Evolutionary conservation across 2,329 filamentous ascomycete genomes (phyloP), one percentile per base, ranked within the genome.

Genomic region (Xylariaceae sp.): DNA sequence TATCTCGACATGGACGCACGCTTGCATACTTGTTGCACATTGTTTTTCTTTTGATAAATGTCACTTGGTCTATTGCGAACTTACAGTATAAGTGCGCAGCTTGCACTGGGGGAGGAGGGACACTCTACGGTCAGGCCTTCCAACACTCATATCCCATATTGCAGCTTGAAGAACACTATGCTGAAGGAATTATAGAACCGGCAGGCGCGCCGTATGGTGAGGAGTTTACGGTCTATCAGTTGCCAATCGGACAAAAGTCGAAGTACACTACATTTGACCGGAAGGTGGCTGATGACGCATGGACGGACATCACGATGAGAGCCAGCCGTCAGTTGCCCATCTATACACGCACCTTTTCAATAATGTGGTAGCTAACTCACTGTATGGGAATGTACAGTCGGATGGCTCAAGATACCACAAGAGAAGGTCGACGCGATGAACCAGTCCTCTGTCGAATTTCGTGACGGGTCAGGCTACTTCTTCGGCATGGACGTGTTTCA

Each of bases 401-500:
- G 33, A 7, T 36, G 33, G 33, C 33, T 36, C 33, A 36, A 36
- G 17, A 19, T 36, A 36, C 12, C 33, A 14, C 33, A 36, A 36
- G 33, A 36, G 12, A 36, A 36, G 17, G 33, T 36, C 33, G 33
- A 36, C 16, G 33, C 8, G 33, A 36, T 36, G 33, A 19, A 36
- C 33, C 33, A 36, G 33, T 19, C 33, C 7, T 36, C 33, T n/a
- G 33, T 36, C 33, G 33, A 36, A 19, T 36, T 36, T 19, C 33
- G 17, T 19, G 33, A 36, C 16, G 17, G 17, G 7, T 36, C 33
- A 19, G 33, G 33, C 33, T 36, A 36, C 33, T 36, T 36, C 33
- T 36, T 36, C 16, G 33, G 33, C 33, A 36, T 36, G 33, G 33
- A 36, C 33, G 33, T 36, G 12, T 36, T 36, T 19, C 33, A 36